Percentiles rank a stretch among this genome's conserved stretches.
Evolutionary conservation across 164 flowering plant genomes (phyloP).

Genomic region (Nymphaea colorata): DNA sequence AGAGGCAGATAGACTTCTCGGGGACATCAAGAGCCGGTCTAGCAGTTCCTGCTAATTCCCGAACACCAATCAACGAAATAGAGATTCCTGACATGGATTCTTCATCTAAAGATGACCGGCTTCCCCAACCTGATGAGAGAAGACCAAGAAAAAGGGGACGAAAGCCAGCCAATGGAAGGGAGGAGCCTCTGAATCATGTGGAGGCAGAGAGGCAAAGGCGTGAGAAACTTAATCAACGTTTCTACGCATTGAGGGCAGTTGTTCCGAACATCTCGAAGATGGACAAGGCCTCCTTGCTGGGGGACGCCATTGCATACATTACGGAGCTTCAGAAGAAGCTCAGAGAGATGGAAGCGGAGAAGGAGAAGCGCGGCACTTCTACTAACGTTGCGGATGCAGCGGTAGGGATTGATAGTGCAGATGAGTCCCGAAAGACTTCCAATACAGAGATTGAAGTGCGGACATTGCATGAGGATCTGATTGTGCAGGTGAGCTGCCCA

Average conservation of each 20-base stretch:
- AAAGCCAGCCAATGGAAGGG: constrained; percentile 96
- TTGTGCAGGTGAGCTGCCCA: constrained; percentile 62
- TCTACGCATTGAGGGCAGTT: constrained; percentile 44
- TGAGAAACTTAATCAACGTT: constrained; percentile 44
- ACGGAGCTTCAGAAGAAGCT: constrained; percentile 40
- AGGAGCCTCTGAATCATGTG: constrained; percentile 91
- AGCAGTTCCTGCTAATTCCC: constrained; percentile 19
- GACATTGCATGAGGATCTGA: constrained; percentile 40
- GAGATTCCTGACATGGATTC: constrained; percentile 78
- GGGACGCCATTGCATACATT: constrained; percentile 41
- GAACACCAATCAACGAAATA: constrained; percentile 33
- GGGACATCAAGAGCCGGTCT: constrained; percentile 34
- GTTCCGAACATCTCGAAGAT: constrained; percentile 51
- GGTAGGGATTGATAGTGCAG: constrained; percentile 11
- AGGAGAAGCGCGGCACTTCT: constrained; percentile 23
- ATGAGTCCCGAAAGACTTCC: constrained; percentile 11
- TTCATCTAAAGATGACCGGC: constrained; percentile 47
- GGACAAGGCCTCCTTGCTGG: constrained; percentile 50
- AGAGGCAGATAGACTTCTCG: constrained; percentile 65
- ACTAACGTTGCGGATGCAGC: constrained; percentile 16
- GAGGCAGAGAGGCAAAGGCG: constrained; percentile 52
- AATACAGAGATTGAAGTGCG: constrained; percentile 43
- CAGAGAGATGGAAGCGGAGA: constrained; percentile 38
- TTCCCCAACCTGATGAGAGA: constrained; percentile 36
- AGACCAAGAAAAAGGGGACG: constrained; percentile 85